phyloP scores from a whole-genome alignment of 2,329 filamentous ascomycete species.

The Grosmannia huntii region DNA sequence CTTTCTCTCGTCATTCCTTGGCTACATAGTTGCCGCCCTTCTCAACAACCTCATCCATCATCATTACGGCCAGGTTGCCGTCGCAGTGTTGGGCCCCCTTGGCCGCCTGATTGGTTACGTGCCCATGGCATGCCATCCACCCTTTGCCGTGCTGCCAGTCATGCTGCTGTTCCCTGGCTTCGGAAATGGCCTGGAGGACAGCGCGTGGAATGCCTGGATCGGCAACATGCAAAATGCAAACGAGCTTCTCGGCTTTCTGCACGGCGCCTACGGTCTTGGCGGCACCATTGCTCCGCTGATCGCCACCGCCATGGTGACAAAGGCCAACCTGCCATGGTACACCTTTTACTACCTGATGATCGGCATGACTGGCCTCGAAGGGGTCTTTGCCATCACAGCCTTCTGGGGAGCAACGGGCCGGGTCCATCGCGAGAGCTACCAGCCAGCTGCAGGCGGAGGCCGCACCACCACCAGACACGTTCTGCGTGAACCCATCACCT shows the following conservation, averaged over 20 bases:
- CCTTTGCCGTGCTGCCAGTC: constrained; percentile 53
- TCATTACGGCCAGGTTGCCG: constrained; percentile 54
- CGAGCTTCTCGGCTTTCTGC: constrained; percentile 59
- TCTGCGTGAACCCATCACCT: constrained; percentile 45
- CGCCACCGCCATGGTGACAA: constrained; percentile 60
- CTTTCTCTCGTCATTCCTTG: constrained; percentile 53
- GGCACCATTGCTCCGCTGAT: constrained; percentile 57
- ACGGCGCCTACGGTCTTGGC: constrained; percentile 60
- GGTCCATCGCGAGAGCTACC: constrained; percentile 34
- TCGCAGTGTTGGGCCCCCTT: constrained; percentile 51
- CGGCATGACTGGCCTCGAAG: constrained; percentile 41
- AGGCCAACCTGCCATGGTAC: constrained; percentile 51
- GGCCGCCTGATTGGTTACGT: constrained; percentile 54
- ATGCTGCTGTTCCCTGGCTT: constrained; percentile 55
- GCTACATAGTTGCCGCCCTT: constrained; percentile 51
- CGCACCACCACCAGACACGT: constrained; percentile 32
- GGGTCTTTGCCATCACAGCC: constrained; percentile 33
- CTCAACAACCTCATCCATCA: constrained; percentile 54
- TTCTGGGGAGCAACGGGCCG: constrained; percentile 53
- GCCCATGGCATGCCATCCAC: constrained; percentile 53
- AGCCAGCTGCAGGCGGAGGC: constrained; percentile 19
- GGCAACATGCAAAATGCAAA: constrained; percentile 64
- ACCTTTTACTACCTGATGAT: constrained; percentile 67
- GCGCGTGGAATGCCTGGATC: constrained; percentile 45
- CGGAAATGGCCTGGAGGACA: constrained; percentile 56